phyloP scores from a whole-genome alignment of 2,329 filamentous ascomycete genomes.

The Coniochaeta sp. region DNA sequence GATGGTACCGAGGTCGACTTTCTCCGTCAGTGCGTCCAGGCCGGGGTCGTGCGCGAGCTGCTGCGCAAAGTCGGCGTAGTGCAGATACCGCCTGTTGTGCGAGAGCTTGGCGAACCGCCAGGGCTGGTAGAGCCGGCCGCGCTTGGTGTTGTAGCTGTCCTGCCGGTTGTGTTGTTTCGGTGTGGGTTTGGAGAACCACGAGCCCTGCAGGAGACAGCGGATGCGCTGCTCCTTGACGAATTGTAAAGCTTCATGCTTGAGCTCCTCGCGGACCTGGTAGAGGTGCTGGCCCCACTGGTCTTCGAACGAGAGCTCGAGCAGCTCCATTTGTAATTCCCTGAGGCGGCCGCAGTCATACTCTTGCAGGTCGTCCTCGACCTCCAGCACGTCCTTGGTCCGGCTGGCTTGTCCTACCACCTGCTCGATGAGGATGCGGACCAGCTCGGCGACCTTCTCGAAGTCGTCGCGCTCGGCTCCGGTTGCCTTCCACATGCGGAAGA shows the following conservation, averaged over 20 bases:
- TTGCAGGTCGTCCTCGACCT: conserved; percentile 82
- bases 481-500: conserved; percentile 87
- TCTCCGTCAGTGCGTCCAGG: conserved; percentile 68
- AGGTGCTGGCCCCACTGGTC: conserved; percentile 91
- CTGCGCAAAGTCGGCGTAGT: conserved; percentile 77
- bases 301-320: conserved; percentile 86
- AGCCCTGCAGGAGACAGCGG: conserved; percentile 77
- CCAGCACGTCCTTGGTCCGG: conserved; percentile 74
- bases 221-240: conserved; percentile 98
- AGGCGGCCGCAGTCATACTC: conserved; percentile 75
- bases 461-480: conserved; percentile 80
- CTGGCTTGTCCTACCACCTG: conserved; percentile 78
- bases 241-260: conserved; percentile 84
- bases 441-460: conserved; percentile 87
- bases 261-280: conserved; percentile 80
- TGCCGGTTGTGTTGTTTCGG: conserved; percentile 30
- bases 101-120: conserved; percentile 87
- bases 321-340: conserved; percentile 85
- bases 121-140: conserved; percentile 37
- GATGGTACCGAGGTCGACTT: conserved; percentile 79
- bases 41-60: conserved; percentile 59
- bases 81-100: conserved; percentile 82
- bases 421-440: conserved; percentile 84
- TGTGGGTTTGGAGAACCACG: conserved; percentile 67
- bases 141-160: conserved; percentile 29